Conservation (phyloP, 1,284 basidiomycete species). For the Trichosporon asahii region DNA sequence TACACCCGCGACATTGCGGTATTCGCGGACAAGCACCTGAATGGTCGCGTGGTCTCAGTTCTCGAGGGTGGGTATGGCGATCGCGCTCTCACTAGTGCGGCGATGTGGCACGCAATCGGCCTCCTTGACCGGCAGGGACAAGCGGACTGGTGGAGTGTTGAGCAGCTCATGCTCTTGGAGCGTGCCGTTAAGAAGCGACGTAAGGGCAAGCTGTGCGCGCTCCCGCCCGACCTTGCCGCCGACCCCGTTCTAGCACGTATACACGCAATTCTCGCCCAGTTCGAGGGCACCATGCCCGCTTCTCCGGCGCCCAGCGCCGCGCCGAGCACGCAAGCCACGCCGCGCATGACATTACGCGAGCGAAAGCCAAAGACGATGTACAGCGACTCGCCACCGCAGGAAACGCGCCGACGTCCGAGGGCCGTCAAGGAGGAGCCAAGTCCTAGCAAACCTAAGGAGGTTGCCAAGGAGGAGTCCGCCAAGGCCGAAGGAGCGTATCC, state of each 20-base stretch:
- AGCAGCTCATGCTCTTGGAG: conserved; percentile 68
- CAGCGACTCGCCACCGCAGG: background rate
- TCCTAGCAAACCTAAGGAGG: background rate
- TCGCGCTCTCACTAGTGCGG: conserved; percentile 73
- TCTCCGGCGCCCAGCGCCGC: conserved; percentile 16
- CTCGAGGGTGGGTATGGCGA: conserved; percentile 96
- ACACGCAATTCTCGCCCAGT: conserved; percentile 53
- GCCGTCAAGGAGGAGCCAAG: conserved; percentile 6
- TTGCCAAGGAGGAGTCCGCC: background rate
- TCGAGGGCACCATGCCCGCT: conserved; percentile 44
- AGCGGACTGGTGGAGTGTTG: conserved; percentile 66
- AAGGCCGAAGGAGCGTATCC: background rate
- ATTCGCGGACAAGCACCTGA: conserved; percentile 66
- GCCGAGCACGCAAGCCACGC: conserved; percentile 20
- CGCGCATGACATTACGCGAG: conserved; percentile 26
- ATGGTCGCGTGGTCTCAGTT: conserved; percentile 75
- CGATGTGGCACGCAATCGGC: conserved; percentile 73
- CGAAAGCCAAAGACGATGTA: conserved; percentile 8
- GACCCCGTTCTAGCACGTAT: conserved; percentile 62
- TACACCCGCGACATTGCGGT: conserved; percentile 71
- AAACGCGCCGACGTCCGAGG: conserved; percentile 9
- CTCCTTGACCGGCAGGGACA: conserved; percentile 57
- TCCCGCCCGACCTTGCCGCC: conserved; percentile 54
- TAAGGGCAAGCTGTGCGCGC: conserved; percentile 54
- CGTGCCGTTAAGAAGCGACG: conserved; percentile 58